Percentiles rank a stretch among this genome's conserved stretches.
These are phyloP conservation scores for Corinectria fuckeliana DNA, from an alignment of 2,329 filamentous ascomycete species.

Conservation along the genomic window DNA sequence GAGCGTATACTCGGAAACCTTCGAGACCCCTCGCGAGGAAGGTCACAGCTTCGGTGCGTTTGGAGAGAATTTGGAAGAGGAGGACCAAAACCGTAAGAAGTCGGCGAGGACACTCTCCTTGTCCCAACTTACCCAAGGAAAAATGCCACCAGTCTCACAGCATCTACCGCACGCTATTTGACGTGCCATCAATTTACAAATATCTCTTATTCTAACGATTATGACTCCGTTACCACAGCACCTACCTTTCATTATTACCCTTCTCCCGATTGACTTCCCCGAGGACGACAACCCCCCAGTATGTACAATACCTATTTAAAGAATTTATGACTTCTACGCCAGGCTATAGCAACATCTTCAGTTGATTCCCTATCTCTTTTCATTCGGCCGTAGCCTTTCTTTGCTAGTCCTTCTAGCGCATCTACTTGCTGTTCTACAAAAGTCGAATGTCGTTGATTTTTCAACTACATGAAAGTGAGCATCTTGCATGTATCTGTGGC, in stretches of 20 bases:
- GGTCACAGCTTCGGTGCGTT: slow-evolving; percentile 48
- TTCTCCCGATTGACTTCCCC: neutral
- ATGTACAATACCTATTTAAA: slow-evolving; percentile 16
- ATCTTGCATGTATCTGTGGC: neutral
- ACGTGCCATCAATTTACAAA: neutral
- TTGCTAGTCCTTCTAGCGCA: neutral
- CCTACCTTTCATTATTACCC: neutral
- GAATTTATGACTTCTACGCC: slow-evolving; percentile 1
- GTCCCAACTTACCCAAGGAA: slow-evolving; percentile 61
- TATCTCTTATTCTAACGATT: slow-evolving; percentile 3
- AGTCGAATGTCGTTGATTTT: neutral
- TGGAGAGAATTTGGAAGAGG: slow-evolving; percentile 51
- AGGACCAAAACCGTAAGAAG: slow-evolving; percentile 52
- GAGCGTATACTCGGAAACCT: slow-evolving; percentile 55
- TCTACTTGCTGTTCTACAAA: neutral
- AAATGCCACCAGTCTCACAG: slow-evolving; percentile 30
- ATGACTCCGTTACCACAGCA: slow-evolving; percentile 8
- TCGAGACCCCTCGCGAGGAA: slow-evolving; percentile 60
- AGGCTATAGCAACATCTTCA: slow-evolving; percentile 3
- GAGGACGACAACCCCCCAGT: neutral
- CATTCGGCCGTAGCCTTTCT: neutral
- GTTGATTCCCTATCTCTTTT: neutral
- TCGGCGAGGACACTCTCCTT: slow-evolving; percentile 70
- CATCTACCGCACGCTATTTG: slow-evolving; percentile 36
- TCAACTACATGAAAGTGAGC: neutral